phyloP scores from a whole-genome alignment of 192 early-diverging fungal species.

The Coemansia aciculifera region DNA sequence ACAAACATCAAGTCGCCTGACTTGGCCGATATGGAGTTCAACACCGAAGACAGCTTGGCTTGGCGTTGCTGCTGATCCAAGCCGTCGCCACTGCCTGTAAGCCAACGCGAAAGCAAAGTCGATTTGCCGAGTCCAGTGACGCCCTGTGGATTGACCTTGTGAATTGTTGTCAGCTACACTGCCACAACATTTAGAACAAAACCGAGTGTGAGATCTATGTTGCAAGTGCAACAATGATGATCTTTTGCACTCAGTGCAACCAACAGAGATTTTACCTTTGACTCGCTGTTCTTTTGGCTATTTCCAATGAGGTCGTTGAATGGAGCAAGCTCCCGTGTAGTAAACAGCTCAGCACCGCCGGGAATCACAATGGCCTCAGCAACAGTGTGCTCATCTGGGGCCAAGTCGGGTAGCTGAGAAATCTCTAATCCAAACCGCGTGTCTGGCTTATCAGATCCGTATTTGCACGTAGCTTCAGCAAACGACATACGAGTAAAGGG shows the following conservation, averaged over 20 bases:
- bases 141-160: slow-evolving; percentile 33
- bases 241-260: not conserved
- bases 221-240: not conserved
- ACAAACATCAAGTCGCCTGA: slow-evolving; percentile 44
- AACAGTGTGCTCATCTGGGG: slow-evolving; percentile 15
- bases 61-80: not conserved
- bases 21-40: slow-evolving; percentile 23
- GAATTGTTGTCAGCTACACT: slow-evolving; percentile 41
- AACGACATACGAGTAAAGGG: slow-evolving; percentile 78
- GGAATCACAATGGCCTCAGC: slow-evolving; percentile 42
- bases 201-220: not conserved
- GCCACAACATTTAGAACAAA: slow-evolving; percentile 9
- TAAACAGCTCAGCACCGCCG: slow-evolving; percentile 22
- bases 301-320: slow-evolving; percentile 26
- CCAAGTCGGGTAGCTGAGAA: slow-evolving; percentile 24
- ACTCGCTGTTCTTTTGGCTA: slow-evolving; percentile 42
- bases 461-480: slow-evolving; percentile 75
- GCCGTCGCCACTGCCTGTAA: not conserved
- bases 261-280: slow-evolving; percentile 26
- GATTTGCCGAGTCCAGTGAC: slow-evolving; percentile 28
- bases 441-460: slow-evolving; percentile 92
- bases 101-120: slow-evolving; percentile 41
- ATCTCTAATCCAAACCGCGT: slow-evolving; percentile 74
- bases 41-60: not conserved
- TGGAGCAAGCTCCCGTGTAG: slow-evolving; percentile 32